phyloP scores from a whole-genome alignment of 2,329 filamentous ascomycete genomes.

The Fonsecaea multimorphosa region DNA sequence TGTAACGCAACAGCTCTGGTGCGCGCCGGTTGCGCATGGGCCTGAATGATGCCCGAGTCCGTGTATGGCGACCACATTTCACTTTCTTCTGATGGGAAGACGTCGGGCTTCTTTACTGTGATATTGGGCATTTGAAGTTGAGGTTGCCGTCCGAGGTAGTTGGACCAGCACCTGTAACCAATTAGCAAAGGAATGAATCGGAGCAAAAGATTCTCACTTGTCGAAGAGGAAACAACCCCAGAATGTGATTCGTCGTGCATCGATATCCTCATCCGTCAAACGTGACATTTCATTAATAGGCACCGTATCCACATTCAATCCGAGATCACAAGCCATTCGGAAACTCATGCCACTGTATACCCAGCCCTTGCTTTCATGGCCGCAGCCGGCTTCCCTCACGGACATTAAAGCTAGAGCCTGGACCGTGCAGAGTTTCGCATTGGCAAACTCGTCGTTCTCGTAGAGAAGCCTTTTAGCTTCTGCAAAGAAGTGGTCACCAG shows the following conservation, averaged over 20 bases:
- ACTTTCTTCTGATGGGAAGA: conserved; percentile 86
- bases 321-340: conserved; percentile 93
- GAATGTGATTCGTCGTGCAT: conserved; percentile 88
- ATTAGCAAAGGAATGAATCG: conserved; percentile 25
- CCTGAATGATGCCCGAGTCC: conserved; percentile 76
- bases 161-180: conserved; percentile 78
- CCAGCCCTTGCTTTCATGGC: conserved; percentile 93
- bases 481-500: conserved; percentile 93
- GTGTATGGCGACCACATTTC: conserved; percentile 88
- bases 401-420: conserved; percentile 96
- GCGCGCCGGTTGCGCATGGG: conserved; percentile 77
- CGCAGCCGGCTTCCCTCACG: conserved; percentile 92
- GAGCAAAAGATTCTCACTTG: conserved; percentile 62
- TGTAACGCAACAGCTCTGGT: conserved; percentile 83
- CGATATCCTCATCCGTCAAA: conserved; percentile 80
- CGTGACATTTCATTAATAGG: conserved; percentile 66
- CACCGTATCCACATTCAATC: conserved; percentile 81
- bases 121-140: conserved; percentile 81
- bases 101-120: conserved; percentile 86
- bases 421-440: conserved; percentile 83
- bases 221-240: conserved; percentile 99
- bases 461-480: conserved; percentile 90
- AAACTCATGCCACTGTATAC: conserved; percentile 99
- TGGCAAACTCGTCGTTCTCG: conserved; percentile 91
- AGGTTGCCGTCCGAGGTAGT: conserved; percentile 89